Base-by-base conservation (phyloP, 495 filamentous ascomycete species). In the Penicillium riverlandense region DNA sequence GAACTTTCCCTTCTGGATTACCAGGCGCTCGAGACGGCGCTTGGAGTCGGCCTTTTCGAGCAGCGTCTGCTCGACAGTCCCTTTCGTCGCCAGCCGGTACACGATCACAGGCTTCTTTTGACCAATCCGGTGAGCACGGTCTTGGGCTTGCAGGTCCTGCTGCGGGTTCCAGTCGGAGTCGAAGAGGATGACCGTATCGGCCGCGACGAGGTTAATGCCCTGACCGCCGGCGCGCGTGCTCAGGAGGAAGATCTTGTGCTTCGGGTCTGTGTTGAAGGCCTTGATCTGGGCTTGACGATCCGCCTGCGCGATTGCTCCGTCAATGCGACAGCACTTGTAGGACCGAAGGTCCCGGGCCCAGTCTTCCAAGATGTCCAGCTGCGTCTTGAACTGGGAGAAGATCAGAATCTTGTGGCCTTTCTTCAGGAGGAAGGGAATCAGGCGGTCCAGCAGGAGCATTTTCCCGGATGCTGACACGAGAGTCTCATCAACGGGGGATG, bases 121-220 rank as follows among this genome's bases (percentile, higher is more conserved):
- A 0, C 92, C 92, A 40, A 98, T 97, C 30, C 92, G 81, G 57
- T 98, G 92, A 2, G 86, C 88, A 13, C 92, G 86, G 54, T 98
- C 92, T 62, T 95, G 89, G 0, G 92, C 92, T 60, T 98, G 92
- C 11, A 98, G 74, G 63, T 98, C 92, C 56, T 95, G 89, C 62
- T 97, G 92, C 0, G 92, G 92, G 57, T 98, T 98, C 91, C 92
- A 98, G 62, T 98, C 92, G 28, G 79, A 80, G 57, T 88, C 84
- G 52, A 79, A 88, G 11, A 88, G 70, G 50, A 88, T 81, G 27
- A 88, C 84, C 0, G 84, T 88, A 44, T 88, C 84, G 2, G 84
- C 84, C 0, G 84, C 75, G 0, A 71, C 75, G 14, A 85, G 75
- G 61, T 98, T 98, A 72, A 98, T 96, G 31, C 92, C 92, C 50